Conservation (phyloP, 768 basidiomycete species). For the Mycena rosella region DNA sequence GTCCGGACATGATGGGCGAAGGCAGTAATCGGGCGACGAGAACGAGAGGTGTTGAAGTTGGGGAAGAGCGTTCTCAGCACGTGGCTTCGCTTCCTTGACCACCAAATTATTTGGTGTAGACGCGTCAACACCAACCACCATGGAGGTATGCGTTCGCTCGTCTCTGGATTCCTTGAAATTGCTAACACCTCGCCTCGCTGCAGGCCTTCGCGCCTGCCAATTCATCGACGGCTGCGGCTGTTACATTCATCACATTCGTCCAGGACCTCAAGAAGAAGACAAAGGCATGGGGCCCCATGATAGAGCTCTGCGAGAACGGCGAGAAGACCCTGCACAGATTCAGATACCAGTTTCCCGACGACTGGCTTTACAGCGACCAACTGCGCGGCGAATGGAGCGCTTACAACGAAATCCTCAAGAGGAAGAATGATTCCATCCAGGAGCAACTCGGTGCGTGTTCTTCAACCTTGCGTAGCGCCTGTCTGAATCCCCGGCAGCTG, state of each 20-base stretch:
- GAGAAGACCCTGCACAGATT: slow-evolving; percentile 98
- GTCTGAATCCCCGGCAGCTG: slow-evolving; percentile 64
- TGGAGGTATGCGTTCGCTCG: slow-evolving; percentile 54
- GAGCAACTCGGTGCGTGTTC: slow-evolving; percentile 91
- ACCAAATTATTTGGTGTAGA: slow-evolving; percentile 37
- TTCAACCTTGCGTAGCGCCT: slow-evolving; percentile 9
- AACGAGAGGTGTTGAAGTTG: slow-evolving; percentile 22
- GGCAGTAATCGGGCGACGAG: neutral
- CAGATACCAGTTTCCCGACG: slow-evolving; percentile 95
- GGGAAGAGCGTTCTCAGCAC: slow-evolving; percentile 24
- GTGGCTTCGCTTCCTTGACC: slow-evolving; percentile 15
- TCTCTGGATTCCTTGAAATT: neutral
- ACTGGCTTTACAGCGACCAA: slow-evolving; percentile 99
- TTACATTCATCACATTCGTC: slow-evolving; percentile 99
- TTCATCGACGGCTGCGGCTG: slow-evolving; percentile 97
- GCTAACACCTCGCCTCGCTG: slow-evolving; percentile 28
- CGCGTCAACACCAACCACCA: slow-evolving; percentile 55
- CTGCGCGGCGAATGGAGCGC: slow-evolving; percentile 98
- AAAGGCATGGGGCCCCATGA: slow-evolving; percentile 96
- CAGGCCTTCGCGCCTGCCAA: slow-evolving; percentile 83
- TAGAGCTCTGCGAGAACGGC: slow-evolving; percentile 93
- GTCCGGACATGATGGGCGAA: slow-evolving; percentile 79
- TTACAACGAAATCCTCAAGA: slow-evolving; percentile 96
- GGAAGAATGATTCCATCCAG: slow-evolving; percentile 98
- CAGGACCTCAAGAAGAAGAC: slow-evolving; percentile 99